Percentiles rank a stretch among this genome's conserved stretches.
These are phyloP conservation scores for Carex scoparia DNA, from an alignment of 176 grass and related monocot species.

Conservation along the genomic window DNA sequence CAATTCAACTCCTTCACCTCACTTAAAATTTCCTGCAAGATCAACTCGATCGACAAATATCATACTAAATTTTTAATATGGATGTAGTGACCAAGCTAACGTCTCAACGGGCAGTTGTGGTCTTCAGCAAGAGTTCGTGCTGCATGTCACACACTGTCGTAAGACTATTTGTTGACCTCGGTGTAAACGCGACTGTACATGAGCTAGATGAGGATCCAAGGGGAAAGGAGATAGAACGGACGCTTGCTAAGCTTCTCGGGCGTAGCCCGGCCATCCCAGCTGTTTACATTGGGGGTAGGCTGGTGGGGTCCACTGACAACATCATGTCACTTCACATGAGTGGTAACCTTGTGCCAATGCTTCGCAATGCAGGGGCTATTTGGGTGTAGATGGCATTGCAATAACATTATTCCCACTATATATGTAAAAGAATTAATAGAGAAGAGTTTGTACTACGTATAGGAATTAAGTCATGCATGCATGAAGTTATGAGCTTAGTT, in stretches of 20 bases:
- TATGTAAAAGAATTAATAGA: background rate
- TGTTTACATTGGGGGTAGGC: slow-evolving; percentile 53
- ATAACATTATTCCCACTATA: background rate
- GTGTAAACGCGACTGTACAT: slow-evolving; percentile 37
- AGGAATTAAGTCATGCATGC: background rate
- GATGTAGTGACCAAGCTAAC: slow-evolving; percentile 58
- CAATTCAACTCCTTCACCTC: background rate
- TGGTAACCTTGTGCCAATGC: slow-evolving; percentile 43
- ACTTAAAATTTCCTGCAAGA: background rate
- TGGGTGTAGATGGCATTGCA: slow-evolving; percentile 36
- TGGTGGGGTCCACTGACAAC: slow-evolving; percentile 48
- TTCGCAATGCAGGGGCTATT: slow-evolving; percentile 50
- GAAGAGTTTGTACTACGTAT: background rate
- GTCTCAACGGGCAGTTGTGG: slow-evolving; percentile 60
- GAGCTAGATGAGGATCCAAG: slow-evolving; percentile 43
- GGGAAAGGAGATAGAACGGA: slow-evolving; percentile 40
- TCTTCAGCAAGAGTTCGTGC: slow-evolving; percentile 83
- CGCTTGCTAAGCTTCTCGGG: slow-evolving; percentile 27
- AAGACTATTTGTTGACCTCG: slow-evolving; percentile 43
- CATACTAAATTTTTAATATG: background rate
- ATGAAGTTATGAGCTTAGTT: too few species aligned
- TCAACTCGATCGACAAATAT: background rate
- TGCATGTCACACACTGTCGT: slow-evolving; percentile 85
- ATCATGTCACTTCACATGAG: slow-evolving; percentile 54
- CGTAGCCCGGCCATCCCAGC: slow-evolving; percentile 28